Percentiles rank a stretch among this genome's conserved stretches.
Conservation (phyloP, 768 basidiomycete species). For the Boletus reticuloceps region DNA sequence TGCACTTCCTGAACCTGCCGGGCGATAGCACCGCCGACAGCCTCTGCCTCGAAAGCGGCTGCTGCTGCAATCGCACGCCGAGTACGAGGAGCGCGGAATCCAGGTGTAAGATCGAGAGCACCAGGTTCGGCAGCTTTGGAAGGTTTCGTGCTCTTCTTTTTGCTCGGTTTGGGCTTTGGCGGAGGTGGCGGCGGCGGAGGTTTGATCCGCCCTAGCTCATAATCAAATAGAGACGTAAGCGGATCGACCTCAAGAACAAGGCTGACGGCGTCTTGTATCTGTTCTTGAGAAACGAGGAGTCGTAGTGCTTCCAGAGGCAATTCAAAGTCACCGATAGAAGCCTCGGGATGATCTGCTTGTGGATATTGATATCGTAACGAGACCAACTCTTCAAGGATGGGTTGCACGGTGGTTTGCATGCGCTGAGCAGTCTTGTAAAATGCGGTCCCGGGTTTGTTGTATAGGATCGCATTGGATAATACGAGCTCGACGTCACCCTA, state of each 20-base stretch:
- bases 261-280: conserved; percentile 51
- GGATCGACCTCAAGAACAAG: conserved; percentile 57
- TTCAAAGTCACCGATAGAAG: conserved; percentile 67
- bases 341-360: conserved; percentile 4
- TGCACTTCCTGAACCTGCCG: conserved; percentile 6
- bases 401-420: conserved; percentile 47
- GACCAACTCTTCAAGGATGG: conserved; percentile 33
- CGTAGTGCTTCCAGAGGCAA: conserved; percentile 57
- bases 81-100: conserved; percentile 50
- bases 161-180: conserved; percentile 40
- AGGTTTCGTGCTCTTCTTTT: conserved; percentile 36
- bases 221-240: conserved; percentile 63
- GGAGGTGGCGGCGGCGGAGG: conserved; percentile 59
- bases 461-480: conserved; percentile 78
- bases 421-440: conserved; percentile 69
- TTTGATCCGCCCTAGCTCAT: conserved; percentile 61
- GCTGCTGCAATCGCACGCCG: conserved; percentile 42
- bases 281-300: conserved; percentile 51
- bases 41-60: conserved; percentile 45
- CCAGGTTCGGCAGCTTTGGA: conserved; percentile 19
- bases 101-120: conserved; percentile 40
- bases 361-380: conserved; percentile 18
- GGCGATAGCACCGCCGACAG: conserved; percentile 13
- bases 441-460: conserved; percentile 74
- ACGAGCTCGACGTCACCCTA: conserved; percentile 85